Evolutionary conservation across 768 basidiomycete species (phyloP).

Genomic region (Phanerochaete carnosa): DNA sequence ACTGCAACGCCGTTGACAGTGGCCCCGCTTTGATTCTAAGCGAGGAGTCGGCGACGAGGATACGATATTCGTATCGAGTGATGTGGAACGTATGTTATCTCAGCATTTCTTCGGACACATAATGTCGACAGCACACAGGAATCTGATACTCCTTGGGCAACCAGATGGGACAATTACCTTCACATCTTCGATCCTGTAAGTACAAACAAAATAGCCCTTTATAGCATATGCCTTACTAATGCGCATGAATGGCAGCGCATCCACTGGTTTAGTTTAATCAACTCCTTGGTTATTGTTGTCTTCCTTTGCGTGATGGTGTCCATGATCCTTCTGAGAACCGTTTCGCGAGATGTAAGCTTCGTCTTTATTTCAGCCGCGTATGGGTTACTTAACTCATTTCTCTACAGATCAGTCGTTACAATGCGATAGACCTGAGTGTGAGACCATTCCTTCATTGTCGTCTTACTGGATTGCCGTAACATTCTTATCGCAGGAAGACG

Average conservation of each 20-base stretch:
- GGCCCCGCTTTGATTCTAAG: constrained; percentile 51
- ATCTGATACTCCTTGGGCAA: constrained; percentile 89
- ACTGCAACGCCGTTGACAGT: constrained; percentile 44
- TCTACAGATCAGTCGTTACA: constrained; percentile 85
- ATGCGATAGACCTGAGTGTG: constrained; percentile 88
- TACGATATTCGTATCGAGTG: constrained; percentile 87
- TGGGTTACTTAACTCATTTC: background rate
- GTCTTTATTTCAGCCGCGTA: background rate
- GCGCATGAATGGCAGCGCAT: constrained; percentile 44
- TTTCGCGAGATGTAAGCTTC: constrained; percentile 77
- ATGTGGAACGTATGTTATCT: constrained; percentile 71
- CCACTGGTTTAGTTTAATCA: constrained; percentile 95
- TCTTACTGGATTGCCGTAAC: constrained; percentile 2
- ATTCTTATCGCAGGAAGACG: constrained; percentile 68
- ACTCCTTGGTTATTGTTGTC: constrained; percentile 86
- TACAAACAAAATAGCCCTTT: background rate
- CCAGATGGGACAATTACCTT: constrained; percentile 95
- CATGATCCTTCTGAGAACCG: constrained; percentile 82
- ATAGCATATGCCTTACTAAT: background rate
- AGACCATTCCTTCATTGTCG: constrained; percentile 20
- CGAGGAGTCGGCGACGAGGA: constrained; percentile 54
- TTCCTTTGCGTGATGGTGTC: constrained; percentile 94
- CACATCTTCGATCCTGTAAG: constrained; percentile 80
- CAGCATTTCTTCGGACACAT: background rate
- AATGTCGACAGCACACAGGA: constrained; percentile 40